Conservation (phyloP, 148 eudicot species). For the Fagopyrum homotropicum region DNA sequence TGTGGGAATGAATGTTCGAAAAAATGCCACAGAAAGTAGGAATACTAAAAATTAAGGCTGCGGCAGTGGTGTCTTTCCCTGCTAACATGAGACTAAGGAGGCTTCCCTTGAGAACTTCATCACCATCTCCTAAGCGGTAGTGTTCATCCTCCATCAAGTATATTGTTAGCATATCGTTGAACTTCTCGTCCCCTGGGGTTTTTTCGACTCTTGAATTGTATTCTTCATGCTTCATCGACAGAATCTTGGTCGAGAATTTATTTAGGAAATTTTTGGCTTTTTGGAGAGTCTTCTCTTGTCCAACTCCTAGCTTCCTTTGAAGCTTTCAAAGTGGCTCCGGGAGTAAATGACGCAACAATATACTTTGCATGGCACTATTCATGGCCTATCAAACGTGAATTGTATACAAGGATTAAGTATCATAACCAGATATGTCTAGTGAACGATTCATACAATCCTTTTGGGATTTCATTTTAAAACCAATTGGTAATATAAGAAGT, state of each 20-base stretch:
- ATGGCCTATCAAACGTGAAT: constrained; percentile 12
- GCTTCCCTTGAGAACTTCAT: constrained; percentile 13
- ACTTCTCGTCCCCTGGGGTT: neutral
- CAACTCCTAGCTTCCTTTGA: constrained; percentile 21
- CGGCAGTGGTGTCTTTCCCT: constrained; percentile 21
- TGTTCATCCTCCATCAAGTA: constrained; percentile 10
- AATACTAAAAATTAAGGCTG: too few species aligned
- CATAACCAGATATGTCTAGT: too few species aligned
- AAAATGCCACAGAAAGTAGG: too few species aligned
- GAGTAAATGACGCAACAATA: constrained; percentile 21
- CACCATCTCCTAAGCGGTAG: neutral
- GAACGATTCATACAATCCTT: too few species aligned
- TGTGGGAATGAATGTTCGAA: too few species aligned
- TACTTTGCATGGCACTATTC: constrained; percentile 13
- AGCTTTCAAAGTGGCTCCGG: constrained; percentile 31
- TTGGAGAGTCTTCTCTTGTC: constrained; percentile 20
- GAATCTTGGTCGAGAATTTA: neutral
- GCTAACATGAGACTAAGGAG: constrained; percentile 21
- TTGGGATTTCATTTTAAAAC: too few species aligned
- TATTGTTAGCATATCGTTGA: constrained; percentile 14
- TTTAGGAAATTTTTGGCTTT: constrained; percentile 15
- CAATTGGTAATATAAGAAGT: too few species aligned
- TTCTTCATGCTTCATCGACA: constrained; percentile 13
- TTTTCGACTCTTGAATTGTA: neutral
- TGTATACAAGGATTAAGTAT: too few species aligned